phyloP scores from a whole-genome alignment of 2,329 filamentous ascomycete genomes.

The Magnaporthiopsis rhizophila region DNA sequence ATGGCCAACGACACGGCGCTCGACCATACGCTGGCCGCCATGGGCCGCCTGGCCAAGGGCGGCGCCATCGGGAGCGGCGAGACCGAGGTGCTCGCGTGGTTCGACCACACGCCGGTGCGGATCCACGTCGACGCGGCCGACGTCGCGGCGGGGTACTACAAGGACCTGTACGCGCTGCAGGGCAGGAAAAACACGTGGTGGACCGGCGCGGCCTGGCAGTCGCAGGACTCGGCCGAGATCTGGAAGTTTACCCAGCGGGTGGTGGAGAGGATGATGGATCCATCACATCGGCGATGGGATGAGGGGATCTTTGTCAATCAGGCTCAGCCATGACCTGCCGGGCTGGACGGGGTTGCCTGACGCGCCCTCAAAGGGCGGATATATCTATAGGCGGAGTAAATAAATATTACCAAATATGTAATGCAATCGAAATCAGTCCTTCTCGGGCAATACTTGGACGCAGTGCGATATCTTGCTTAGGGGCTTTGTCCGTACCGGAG shows the following conservation, averaged over 20 bases:
- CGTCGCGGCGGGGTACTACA: constrained; percentile 20
- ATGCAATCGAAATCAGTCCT: no score
- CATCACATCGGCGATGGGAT: neutral
- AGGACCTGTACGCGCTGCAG: constrained; percentile 17
- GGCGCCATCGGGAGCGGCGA: constrained; percentile 2
- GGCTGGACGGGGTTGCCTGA: no score
- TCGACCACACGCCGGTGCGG: constrained; percentile 2
- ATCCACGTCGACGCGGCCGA: neutral
- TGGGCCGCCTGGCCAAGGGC: constrained; percentile 1
- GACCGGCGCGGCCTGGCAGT: constrained; percentile 21
- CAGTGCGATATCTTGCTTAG: no score
- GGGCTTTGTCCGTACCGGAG: no score
- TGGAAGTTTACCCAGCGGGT: constrained; percentile 20
- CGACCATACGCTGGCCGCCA: constrained; percentile 1
- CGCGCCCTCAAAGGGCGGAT: no score
- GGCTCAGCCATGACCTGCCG: no score
- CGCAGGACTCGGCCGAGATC: constrained; percentile 21
- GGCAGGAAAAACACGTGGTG: constrained; percentile 19
- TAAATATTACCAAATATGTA: no score
- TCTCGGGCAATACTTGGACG: no score
- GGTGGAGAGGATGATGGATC: neutral
- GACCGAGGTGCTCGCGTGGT: neutral
- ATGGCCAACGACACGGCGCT: constrained; percentile 1
- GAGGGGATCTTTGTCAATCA: no score
- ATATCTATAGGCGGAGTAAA: no score